Conservation (phyloP, 192 early-diverging fungal genomes). For the Diversispora epigaea region DNA sequence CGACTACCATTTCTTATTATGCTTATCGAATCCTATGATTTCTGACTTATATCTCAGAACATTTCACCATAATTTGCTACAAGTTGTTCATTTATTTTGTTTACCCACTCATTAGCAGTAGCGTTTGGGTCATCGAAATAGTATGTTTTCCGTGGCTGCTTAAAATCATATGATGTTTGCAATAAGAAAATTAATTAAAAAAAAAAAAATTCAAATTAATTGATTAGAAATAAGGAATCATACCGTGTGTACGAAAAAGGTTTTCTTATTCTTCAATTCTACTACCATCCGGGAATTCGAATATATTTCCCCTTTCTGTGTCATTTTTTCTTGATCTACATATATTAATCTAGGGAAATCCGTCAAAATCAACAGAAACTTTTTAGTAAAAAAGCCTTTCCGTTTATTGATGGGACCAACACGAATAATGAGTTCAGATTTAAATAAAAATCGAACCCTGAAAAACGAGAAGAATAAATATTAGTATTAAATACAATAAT, state of each 20-base stretch:
- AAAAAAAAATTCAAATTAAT: background rate
- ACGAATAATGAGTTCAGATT: slow-evolving; percentile 61
- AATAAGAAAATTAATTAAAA: background rate
- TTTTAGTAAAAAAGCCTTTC: slow-evolving; percentile 58
- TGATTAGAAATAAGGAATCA: slow-evolving; percentile 1
- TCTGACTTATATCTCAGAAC: slow-evolving; percentile 28
- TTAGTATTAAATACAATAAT: background rate
- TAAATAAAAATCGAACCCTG: slow-evolving; percentile 45
- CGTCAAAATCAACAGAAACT: slow-evolving; percentile 63
- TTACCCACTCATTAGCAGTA: slow-evolving; percentile 52
- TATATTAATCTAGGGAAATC: slow-evolving; percentile 66
- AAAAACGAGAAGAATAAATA: background rate
- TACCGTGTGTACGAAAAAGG: slow-evolving; percentile 65
- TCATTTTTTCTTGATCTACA: slow-evolving; percentile 58
- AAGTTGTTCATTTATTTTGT: slow-evolving; percentile 48
- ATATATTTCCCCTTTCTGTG: slow-evolving; percentile 58
- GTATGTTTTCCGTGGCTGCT: slow-evolving; percentile 52
- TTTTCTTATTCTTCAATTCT: slow-evolving; percentile 59
- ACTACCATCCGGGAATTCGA: slow-evolving; percentile 58
- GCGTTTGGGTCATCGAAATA: slow-evolving; percentile 54
- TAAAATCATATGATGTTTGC: background rate
- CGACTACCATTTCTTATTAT: too few species aligned
- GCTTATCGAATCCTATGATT: too few species aligned
- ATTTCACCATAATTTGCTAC: slow-evolving; percentile 50
- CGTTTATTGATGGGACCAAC: slow-evolving; percentile 58